Conservation (phyloP, 257 asterid species). For the Solanum habrochaites region DNA sequence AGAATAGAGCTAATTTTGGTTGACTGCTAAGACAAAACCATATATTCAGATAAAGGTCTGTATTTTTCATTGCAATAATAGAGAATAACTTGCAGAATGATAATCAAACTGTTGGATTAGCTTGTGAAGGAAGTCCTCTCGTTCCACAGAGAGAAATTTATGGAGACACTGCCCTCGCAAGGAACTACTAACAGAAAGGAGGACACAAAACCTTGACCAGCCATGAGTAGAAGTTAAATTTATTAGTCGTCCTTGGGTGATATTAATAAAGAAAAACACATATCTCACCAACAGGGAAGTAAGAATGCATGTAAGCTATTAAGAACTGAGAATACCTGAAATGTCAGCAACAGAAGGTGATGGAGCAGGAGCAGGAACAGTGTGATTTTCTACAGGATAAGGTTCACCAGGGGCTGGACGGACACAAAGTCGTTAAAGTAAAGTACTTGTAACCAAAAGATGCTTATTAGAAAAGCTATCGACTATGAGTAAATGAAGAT, state of each 20-base stretch:
- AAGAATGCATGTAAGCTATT: background rate
- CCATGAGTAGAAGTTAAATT: background rate
- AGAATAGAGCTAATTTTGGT: background rate
- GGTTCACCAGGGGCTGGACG: conserved; percentile 85
- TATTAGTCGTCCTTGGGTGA: background rate
- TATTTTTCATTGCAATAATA: background rate
- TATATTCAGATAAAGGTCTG: background rate
- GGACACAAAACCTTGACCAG: background rate
- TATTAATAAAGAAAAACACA: background rate
- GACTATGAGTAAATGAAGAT: background rate
- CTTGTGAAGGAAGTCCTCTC: background rate
- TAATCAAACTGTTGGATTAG: background rate
- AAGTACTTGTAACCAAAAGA: background rate
- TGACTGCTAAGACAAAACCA: background rate
- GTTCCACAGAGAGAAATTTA: background rate
- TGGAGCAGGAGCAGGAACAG: conserved; percentile 56
- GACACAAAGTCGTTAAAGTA: background rate
- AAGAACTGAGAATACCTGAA: conserved; percentile 37
- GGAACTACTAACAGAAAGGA: background rate
- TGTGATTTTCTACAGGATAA: conserved; percentile 29
- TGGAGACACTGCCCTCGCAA: background rate
- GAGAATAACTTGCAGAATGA: background rate
- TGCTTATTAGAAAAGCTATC: background rate
- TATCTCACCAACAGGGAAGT: background rate
- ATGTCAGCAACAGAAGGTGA: conserved; percentile 45